phyloP scores from a whole-genome alignment of 202 grass and related monocot species.

The Panicum hallii region DNA sequence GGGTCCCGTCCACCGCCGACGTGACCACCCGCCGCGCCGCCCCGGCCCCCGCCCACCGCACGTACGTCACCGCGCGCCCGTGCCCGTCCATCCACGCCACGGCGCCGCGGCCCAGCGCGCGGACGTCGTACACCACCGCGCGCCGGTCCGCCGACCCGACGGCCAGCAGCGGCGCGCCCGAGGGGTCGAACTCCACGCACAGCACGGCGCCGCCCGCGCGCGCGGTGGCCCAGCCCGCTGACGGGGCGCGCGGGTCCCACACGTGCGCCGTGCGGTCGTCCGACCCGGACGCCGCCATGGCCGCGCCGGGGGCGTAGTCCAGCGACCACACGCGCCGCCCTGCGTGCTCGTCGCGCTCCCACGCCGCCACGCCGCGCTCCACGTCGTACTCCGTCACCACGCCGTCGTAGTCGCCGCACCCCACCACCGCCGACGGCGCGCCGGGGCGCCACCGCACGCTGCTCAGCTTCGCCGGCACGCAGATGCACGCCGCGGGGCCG shows the following conservation, averaged over 20 bases:
- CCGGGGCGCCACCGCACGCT: slow-evolving; percentile 76
- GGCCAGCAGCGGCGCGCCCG: slow-evolving; percentile 66
- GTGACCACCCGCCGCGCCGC: slow-evolving; percentile 59
- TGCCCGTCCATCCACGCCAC: slow-evolving; percentile 66
- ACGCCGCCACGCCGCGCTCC: slow-evolving; percentile 51
- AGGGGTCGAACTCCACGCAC: slow-evolving; percentile 91
- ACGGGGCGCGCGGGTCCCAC: slow-evolving; percentile 65
- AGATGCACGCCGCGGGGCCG: slow-evolving; percentile 57
- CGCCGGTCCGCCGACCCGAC: slow-evolving; percentile 75
- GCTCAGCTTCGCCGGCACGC: slow-evolving; percentile 94
- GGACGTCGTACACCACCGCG: slow-evolving; percentile 75
- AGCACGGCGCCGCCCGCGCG: slow-evolving; percentile 54
- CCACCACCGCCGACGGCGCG: slow-evolving; percentile 12
- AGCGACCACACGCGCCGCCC: slow-evolving; percentile 86
- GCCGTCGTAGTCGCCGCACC: slow-evolving; percentile 89
- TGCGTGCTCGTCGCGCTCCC: slow-evolving; percentile 89
- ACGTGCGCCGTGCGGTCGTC: slow-evolving; percentile 85
- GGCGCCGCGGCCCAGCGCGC: slow-evolving; percentile 61
- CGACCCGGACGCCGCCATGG: slow-evolving; percentile 73
- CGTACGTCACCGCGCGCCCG: slow-evolving; percentile 75
- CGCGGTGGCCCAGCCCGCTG: slow-evolving; percentile 47
- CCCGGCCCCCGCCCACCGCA: slow-evolving; percentile 58
- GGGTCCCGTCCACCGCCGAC: slow-evolving; percentile 76
- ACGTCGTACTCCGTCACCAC: slow-evolving; percentile 94
- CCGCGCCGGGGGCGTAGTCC: slow-evolving; percentile 60